Conservation (phyloP, 1,284 basidiomycete genomes). For the Ustilago cynodontis region DNA sequence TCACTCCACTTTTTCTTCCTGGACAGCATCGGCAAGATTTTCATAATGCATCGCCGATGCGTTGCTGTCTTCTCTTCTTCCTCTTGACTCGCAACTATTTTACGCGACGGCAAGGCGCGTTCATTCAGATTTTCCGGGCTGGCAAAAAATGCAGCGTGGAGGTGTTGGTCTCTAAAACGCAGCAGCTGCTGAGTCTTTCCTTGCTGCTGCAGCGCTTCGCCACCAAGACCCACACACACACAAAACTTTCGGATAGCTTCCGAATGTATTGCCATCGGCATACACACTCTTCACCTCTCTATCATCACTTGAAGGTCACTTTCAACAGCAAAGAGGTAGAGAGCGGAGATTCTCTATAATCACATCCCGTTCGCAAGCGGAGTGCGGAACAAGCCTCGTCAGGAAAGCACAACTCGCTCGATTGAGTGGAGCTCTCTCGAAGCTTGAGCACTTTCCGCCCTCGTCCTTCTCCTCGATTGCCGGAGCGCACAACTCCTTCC, state of each 20-base stretch:
- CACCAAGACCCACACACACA: constrained; percentile 5
- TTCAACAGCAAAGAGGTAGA: not conserved
- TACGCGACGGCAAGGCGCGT: constrained; percentile 41
- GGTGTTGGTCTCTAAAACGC: constrained; percentile 29
- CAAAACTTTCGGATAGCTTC: constrained; percentile 8
- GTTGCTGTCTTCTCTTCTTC: not conserved
- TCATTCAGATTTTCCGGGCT: no score
- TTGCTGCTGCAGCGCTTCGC: constrained; percentile 3
- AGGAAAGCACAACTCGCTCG: not conserved
- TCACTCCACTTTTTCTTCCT: constrained; percentile 31
- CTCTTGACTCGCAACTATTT: constrained; percentile 10
- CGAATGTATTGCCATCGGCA: constrained; percentile 2
- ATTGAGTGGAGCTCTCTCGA: constrained; percentile 2
- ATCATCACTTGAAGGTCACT: not conserved
- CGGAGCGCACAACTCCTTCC: not conserved
- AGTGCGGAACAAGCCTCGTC: not conserved
- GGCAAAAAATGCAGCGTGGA: constrained; percentile 27
- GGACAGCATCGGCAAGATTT: no score
- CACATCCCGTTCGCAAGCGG: not conserved
- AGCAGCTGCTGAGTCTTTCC: constrained; percentile 3
- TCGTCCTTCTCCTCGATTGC: not conserved
- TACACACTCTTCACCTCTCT: not conserved
- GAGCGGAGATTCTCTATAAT: not conserved
- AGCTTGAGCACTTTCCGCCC: not conserved
- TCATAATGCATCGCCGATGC: constrained; percentile 26